Percentiles rank a stretch among this genome's conserved stretches.
Conservation (phyloP, 2,329 filamentous ascomycete genomes). For the Alternaria sp. region DNA sequence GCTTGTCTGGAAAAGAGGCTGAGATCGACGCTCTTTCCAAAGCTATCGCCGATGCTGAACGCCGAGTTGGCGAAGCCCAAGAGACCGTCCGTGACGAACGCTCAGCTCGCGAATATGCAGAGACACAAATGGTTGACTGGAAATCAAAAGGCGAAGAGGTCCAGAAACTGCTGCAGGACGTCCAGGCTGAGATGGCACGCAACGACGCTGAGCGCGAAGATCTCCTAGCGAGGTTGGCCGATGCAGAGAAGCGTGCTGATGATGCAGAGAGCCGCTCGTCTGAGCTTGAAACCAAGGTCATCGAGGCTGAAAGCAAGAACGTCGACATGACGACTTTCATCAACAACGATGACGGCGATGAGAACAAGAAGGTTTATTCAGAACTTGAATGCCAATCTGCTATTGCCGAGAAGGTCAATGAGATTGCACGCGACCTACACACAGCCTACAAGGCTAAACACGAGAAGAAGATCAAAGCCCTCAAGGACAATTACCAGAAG, state of each 20-base stretch:
- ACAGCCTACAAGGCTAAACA: slow-evolving; percentile 96
- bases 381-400: slow-evolving; percentile 63
- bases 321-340: slow-evolving; percentile 69
- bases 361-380: slow-evolving; percentile 45
- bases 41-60: slow-evolving; percentile 88
- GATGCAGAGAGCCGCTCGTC: slow-evolving; percentile 77
- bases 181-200: slow-evolving; percentile 80
- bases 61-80: slow-evolving; percentile 83
- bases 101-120: slow-evolving; percentile 71
- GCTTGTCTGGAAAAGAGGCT: slow-evolving; percentile 89
- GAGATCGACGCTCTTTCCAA: slow-evolving; percentile 87
- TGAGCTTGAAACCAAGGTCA: slow-evolving; percentile 63
- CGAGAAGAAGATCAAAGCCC: slow-evolving; percentile 89
- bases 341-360: slow-evolving; percentile 43
- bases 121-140: slow-evolving; percentile 80
- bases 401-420: slow-evolving; percentile 88
- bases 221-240: slow-evolving; percentile 74
- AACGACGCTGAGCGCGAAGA: slow-evolving; percentile 82
- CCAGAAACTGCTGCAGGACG: slow-evolving; percentile 77
- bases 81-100: slow-evolving; percentile 83
- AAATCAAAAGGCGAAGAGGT: slow-evolving; percentile 85
- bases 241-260: slow-evolving; percentile 75
- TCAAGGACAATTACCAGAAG: slow-evolving; percentile 81
- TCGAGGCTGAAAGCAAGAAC: slow-evolving; percentile 69
- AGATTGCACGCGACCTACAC: slow-evolving; percentile 78